These are phyloP conservation scores for Brassica rapa DNA, from an alignment of 345 rosid genomes.

Conservation along the genomic window DNA sequence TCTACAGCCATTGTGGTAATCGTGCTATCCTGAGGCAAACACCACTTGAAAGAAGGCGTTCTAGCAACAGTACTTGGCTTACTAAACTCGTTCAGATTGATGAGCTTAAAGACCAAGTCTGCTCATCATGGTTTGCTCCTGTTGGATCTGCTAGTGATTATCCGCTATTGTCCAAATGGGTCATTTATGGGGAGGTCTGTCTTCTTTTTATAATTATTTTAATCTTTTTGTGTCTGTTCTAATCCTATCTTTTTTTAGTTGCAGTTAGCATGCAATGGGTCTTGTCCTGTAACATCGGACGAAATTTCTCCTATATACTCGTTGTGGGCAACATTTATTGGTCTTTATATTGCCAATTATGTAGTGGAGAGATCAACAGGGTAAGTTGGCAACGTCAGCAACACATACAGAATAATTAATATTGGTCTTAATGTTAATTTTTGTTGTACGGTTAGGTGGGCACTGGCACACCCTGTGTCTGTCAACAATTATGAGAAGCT, in stretches of 20 bases:
- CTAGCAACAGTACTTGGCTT: conserved; percentile 69
- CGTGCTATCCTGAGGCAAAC: conserved; percentile 71
- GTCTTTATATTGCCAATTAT: conserved; percentile 96
- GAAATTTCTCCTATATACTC: conserved; percentile 99
- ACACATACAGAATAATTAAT: background rate
- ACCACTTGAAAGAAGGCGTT: conserved; percentile 49
- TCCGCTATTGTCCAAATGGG: conserved; percentile 97
- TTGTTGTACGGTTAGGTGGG: conserved; percentile 66
- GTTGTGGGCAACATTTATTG: conserved; percentile 97
- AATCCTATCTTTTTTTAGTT: conserved; percentile 16
- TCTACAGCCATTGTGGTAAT: conserved; percentile 99
- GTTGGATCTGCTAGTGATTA: conserved; percentile 99
- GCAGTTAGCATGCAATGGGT: conserved; percentile 65
- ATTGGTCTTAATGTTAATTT: background rate
- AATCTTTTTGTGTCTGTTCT: background rate
- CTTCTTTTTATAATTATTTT: conserved; percentile 4
- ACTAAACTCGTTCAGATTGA: conserved; percentile 67
- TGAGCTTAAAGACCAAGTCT: conserved; percentile 92
- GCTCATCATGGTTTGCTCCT: conserved; percentile 99
- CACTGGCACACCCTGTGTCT: conserved; percentile 85
- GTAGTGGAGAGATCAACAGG: conserved; percentile 98
- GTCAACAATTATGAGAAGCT: conserved; percentile 73
- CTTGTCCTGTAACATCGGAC: conserved; percentile 73
- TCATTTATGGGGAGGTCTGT: conserved; percentile 91
- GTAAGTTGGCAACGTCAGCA: conserved; percentile 50